These are phyloP conservation scores for Trametes gibbosa DNA, from an alignment of 768 basidiomycete genomes.

Conservation along the genomic window DNA sequence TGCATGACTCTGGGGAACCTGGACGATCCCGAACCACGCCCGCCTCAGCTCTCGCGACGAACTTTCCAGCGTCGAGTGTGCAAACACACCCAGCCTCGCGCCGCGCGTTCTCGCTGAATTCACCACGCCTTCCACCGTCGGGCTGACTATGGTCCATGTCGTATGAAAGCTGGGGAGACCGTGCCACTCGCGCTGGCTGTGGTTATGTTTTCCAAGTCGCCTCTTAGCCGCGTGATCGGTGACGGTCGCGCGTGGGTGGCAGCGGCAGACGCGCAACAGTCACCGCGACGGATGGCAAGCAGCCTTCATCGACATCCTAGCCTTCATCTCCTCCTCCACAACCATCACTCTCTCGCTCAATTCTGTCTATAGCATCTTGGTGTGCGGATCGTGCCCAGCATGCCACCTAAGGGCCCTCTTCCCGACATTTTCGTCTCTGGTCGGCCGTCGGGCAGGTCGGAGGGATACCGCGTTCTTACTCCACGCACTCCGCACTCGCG, in stretches of 20 bases:
- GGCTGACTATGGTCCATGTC: not conserved
- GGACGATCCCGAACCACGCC: not conserved
- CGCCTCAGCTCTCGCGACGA: not conserved
- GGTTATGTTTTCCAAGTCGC: no score
- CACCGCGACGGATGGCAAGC: not conserved
- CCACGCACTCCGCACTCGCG: slow-evolving; percentile 65
- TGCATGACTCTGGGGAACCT: not conserved
- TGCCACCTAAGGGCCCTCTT: slow-evolving; percentile 11
- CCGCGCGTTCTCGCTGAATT: not conserved
- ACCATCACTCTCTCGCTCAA: not conserved
- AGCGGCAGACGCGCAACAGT: not conserved
- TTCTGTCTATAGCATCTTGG: no score
- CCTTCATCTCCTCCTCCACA: not conserved
- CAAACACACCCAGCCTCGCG: not conserved
- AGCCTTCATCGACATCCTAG: not conserved
- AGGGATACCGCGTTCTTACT: slow-evolving; percentile 34
- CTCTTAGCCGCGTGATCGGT: not conserved
- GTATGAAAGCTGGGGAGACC: no score
- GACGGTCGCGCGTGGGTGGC: not conserved
- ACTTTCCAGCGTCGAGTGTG: not conserved
- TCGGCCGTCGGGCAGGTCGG: slow-evolving; percentile 11
- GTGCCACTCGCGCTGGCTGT: no score
- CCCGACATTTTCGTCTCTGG: slow-evolving; percentile 25
- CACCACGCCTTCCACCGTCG: not conserved
- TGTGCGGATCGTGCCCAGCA: not conserved